Conservation (phyloP, 441 rosid genomes). For the Hypseocharis bilobata region DNA sequence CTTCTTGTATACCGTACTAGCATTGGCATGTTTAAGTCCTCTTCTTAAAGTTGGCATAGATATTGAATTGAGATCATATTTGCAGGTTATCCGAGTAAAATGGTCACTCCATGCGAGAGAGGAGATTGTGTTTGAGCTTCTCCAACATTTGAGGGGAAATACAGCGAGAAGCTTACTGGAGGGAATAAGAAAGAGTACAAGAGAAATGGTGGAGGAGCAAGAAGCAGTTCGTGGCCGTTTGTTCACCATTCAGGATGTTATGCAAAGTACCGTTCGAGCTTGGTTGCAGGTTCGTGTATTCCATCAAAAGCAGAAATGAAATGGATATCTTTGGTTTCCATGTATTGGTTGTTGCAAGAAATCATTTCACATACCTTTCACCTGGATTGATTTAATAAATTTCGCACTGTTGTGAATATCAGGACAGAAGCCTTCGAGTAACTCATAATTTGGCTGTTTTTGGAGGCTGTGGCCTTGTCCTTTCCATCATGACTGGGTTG, state of each 20-base stretch:
- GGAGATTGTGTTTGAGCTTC: conserved; percentile 86
- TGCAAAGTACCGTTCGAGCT: conserved; percentile 91
- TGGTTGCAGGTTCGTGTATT: conserved; percentile 70
- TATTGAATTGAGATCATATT: neutral
- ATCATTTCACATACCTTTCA: neutral
- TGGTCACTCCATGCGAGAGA: conserved; percentile 98
- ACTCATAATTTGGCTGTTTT: conserved; percentile 85
- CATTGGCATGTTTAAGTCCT: neutral
- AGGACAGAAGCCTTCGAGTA: conserved; percentile 80
- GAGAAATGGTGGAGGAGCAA: conserved; percentile 93
- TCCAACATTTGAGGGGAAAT: conserved; percentile 71
- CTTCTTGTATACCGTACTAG: neutral
- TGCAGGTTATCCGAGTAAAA: conserved; percentile 85
- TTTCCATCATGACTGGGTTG: conserved; percentile 62
- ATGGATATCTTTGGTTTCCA: too few species aligned
- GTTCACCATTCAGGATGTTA: conserved; percentile 92
- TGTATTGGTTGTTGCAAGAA: too few species aligned
- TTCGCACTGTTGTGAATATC: conserved; percentile 18
- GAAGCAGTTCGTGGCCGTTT: conserved; percentile 94
- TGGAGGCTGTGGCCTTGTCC: conserved; percentile 88
- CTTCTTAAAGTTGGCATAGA: too few species aligned
- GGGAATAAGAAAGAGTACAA: conserved; percentile 56
- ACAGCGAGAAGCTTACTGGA: conserved; percentile 42
- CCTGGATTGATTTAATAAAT: neutral
- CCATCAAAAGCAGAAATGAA: neutral